Percentiles rank a stretch among this genome's conserved stretches.
These are phyloP conservation scores for Rubus idaeus DNA, from an alignment of 306 rosid species.

Conservation along the genomic window DNA sequence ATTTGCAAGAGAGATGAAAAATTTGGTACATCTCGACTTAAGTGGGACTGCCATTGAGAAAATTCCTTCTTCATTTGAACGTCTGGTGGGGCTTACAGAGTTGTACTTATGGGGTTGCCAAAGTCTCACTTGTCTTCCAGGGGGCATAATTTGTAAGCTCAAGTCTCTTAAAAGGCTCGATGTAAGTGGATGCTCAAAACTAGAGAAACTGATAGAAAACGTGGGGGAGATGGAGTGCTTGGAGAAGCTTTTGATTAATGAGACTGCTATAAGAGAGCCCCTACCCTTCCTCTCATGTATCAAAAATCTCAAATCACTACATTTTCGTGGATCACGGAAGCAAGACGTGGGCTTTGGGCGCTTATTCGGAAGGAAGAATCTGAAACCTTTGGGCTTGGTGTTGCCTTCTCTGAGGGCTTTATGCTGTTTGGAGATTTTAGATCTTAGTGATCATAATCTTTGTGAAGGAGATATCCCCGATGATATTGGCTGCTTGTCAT, in stretches of 20 bases:
- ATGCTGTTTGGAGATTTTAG: background rate
- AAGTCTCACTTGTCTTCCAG: background rate
- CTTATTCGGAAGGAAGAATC: background rate
- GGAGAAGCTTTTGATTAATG: background rate
- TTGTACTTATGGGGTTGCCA: background rate
- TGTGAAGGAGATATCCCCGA: background rate
- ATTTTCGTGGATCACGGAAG: background rate
- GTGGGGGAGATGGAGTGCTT: background rate
- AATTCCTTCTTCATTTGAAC: conserved; percentile 10
- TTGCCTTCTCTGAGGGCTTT: background rate
- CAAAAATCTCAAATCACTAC: background rate
- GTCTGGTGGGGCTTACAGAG: background rate
- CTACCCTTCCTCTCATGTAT: background rate
- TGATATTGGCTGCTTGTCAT: conserved; percentile 11
- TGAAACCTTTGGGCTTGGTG: background rate
- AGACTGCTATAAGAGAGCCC: background rate
- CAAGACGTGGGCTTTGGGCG: background rate
- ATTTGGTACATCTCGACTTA: background rate
- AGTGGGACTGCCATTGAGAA: background rate
- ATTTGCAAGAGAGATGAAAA: background rate
- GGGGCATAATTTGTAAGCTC: background rate
- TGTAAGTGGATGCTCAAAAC: background rate
- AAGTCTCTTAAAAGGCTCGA: background rate
- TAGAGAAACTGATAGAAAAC: background rate
- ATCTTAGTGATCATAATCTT: background rate